These are phyloP conservation scores for Colletotrichum sansevieriae DNA, from an alignment of 2,329 filamentous ascomycete species.

Conservation along the genomic window DNA sequence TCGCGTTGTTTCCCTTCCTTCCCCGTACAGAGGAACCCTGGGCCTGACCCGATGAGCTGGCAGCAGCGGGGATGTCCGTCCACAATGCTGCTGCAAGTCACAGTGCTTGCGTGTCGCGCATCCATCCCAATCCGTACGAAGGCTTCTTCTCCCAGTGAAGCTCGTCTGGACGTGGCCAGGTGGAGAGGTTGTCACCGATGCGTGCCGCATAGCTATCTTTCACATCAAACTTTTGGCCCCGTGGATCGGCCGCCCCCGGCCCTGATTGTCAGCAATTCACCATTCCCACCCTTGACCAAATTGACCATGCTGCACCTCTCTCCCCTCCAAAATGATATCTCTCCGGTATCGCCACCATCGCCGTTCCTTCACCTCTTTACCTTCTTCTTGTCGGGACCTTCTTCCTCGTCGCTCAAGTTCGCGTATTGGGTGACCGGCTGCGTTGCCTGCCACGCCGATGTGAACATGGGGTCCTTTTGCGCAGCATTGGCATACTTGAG, in stretches of 20 bases:
- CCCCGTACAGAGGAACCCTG: conserved; percentile 11
- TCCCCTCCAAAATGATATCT: conserved; percentile 42
- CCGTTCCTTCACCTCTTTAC: conserved; percentile 59
- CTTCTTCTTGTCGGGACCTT: conserved; percentile 55
- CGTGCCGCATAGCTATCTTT: conserved; percentile 3
- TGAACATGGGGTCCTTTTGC: conserved; percentile 93
- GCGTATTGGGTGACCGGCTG: conserved; percentile 94
- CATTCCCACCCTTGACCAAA: conserved; percentile 1
- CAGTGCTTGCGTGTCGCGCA: conserved; percentile 32
- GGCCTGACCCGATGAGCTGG: conserved; percentile 34
- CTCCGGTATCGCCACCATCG: not conserved
- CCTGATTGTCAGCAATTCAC: conserved; percentile 1
- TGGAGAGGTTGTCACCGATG: conserved; percentile 30
- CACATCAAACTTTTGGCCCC: not conserved
- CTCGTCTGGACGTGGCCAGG: conserved; percentile 36
- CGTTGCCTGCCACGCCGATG: conserved; percentile 90
- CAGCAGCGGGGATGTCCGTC: conserved; percentile 23
- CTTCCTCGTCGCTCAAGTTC: conserved; percentile 78
- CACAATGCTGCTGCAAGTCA: conserved; percentile 33
- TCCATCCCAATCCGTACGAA: conserved; percentile 19
- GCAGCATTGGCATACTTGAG: conserved; percentile 95
- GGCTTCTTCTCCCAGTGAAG: conserved; percentile 25
- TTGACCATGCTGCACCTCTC: not conserved
- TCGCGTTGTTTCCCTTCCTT: conserved; percentile 16
- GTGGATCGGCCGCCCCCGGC: not conserved